Conservation (phyloP, 139 green algal species). For the Haematococcus lacustris region DNA sequence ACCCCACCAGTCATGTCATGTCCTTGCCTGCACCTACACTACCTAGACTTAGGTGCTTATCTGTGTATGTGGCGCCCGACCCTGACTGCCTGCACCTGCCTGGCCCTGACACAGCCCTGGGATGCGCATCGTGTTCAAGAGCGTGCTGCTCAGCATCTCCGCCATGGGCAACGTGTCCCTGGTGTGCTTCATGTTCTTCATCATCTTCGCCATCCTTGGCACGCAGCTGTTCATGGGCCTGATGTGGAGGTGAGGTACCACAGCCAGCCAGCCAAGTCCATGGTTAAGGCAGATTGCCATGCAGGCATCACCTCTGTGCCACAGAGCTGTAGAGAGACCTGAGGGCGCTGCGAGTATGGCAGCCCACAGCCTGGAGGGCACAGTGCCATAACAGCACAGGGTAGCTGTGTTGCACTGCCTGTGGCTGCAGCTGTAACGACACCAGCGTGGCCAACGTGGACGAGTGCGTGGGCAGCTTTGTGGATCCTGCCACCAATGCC, state of each 20-base stretch:
- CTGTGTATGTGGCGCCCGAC: too few relatives aligned
- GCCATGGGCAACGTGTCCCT: constrained; percentile 74
- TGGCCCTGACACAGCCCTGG: constrained; percentile 20
- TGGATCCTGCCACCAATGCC: not conserved
- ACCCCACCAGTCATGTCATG: too few relatives aligned
- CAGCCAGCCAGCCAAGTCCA: too few relatives aligned
- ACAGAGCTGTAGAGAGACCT: too few relatives aligned
- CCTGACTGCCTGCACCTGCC: not conserved
- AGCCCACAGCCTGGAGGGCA: too few relatives aligned
- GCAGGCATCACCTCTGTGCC: too few relatives aligned
- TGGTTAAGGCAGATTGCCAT: too few relatives aligned
- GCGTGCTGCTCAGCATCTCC: constrained; percentile 45
- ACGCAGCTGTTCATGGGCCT: constrained; percentile 66
- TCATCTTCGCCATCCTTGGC: constrained; percentile 81
- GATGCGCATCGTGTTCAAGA: constrained; percentile 64
- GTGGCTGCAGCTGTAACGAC: constrained; percentile 63
- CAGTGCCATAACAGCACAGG: too few relatives aligned
- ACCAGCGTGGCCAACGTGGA: constrained; percentile 24
- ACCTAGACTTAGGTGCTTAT: too few relatives aligned
- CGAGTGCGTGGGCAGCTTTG: constrained; percentile 50
- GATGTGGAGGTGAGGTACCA: constrained; percentile 17
- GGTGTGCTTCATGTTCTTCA: constrained; percentile 66
- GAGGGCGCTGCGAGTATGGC: too few relatives aligned
- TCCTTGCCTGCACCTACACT: too few relatives aligned
- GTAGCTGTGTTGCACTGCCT: too few relatives aligned